Percentiles rank a stretch among this genome's conserved stretches.
These are phyloP conservation scores for Talaromyces sp. DNA, from an alignment of 2,329 filamentous ascomycete species.

Conservation along the genomic window DNA sequence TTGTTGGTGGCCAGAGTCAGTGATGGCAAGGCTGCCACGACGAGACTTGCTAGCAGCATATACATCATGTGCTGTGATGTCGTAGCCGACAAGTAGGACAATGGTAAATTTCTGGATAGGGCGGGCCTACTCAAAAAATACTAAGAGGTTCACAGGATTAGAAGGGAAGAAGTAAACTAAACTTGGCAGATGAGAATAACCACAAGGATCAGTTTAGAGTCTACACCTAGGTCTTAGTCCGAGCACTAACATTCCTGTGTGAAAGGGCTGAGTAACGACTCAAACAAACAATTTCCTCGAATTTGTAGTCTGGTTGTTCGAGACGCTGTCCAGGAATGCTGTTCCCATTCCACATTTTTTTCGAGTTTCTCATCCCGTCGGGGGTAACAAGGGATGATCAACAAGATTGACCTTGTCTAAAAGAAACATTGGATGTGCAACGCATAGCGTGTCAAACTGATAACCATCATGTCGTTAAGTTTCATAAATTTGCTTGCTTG, in stretches of 20 bases:
- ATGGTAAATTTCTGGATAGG: neutral
- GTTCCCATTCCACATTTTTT: neutral
- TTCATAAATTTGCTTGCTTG: neutral
- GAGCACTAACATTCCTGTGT: neutral
- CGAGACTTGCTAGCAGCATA: neutral
- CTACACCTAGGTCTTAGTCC: neutral
- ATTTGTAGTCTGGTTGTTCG: neutral
- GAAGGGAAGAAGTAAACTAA: neutral
- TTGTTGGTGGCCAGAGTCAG: conserved; percentile 9
- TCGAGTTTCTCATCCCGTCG: neutral
- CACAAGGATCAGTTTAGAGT: neutral
- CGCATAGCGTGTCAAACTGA: neutral
- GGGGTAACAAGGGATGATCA: neutral
- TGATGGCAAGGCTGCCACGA: conserved; percentile 1
- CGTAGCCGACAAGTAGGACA: neutral
- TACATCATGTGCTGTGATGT: neutral
- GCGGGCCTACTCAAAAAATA: neutral
- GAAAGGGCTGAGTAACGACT: neutral
- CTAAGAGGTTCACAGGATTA: neutral
- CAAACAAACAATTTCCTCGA: neutral
- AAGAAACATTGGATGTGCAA: neutral
- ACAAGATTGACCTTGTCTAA: neutral
- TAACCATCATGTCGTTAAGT: neutral
- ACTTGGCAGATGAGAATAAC: neutral
- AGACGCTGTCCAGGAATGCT: neutral